Evolutionary conservation across 73 alveolate genomes (phyloP), one percentile per base, ranked within the genome.

Genomic region (Breviolum minutum): DNA sequence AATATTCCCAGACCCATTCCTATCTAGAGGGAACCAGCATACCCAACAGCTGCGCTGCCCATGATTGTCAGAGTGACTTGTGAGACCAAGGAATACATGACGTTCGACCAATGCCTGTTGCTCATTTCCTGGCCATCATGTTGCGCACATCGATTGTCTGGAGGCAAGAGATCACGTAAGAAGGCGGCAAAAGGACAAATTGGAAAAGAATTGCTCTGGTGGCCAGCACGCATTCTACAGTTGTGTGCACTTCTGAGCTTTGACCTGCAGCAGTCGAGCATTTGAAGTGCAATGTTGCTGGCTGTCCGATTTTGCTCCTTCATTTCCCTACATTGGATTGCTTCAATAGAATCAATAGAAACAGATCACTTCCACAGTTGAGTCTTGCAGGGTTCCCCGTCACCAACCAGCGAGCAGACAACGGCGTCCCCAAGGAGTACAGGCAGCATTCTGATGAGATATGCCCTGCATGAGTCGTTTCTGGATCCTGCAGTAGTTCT

Each of bases 51-150:
- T 40, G 17, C 60, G 17, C 29, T 24, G 32, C 84, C 79, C 26
- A 24, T 24, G 94, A 29, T 29, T 63, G 62, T 20, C 40, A 24
- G 27, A 48, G 66, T 63, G 95, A 27, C 74, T 54, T 69, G 32
- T 29, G 66, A 11, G 66, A 73, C 63, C 66, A 26, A 64, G 66
- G 68, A 63, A 8, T 60, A 10, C 80, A 13, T 29, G 89, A 73
- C 89, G 64, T 60, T 92, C 32, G 97, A 92, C 29, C 97, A 92
- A 48, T 24, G 79, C 66, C 61, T 92, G 54, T 66, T 92, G 80
- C 80, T 92, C 61, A 11, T 74, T 9, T 79, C 90, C n/a, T 92
- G 97, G 97, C 97, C 97, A 7, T 80, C 97, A 6, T 71, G 97
- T 30, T 92, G 97, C 29, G 97, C 97, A 0, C 64, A 80, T 66